phyloP scores from a whole-genome alignment of 176 grass and related monocot genomes.

The Oryza rufipogon region DNA sequence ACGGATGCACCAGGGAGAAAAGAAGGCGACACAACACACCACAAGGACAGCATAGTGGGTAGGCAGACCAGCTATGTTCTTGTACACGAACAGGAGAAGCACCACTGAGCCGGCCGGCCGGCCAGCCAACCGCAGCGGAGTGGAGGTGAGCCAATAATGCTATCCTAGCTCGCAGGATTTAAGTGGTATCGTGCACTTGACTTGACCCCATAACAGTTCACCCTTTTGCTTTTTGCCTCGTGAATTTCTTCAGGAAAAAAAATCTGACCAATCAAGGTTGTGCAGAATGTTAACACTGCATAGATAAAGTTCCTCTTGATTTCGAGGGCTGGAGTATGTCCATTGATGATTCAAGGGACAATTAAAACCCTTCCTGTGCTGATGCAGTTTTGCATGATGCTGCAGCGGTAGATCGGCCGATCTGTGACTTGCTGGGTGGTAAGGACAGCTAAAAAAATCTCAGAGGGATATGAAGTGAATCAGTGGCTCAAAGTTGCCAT shows the following conservation, averaged over 20 bases:
- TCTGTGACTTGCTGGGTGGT: neutral
- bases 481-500: neutral
- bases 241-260: neutral
- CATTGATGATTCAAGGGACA: no score
- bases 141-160: constrained; percentile 18
- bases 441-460: neutral
- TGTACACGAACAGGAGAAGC: constrained; percentile 24
- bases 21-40: neutral
- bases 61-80: constrained; percentile 4
- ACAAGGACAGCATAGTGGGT: neutral
- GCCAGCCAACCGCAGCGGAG: neutral
- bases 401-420: neutral
- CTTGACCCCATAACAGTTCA: neutral
- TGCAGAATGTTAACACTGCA: neutral
- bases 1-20: neutral
- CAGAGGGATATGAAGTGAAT: neutral
- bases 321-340: no score
- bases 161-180: neutral
- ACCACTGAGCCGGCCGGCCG: neutral
- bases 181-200: neutral
- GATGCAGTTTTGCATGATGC: no score
- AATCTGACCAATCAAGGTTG: neutral
- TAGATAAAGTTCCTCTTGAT: no score
- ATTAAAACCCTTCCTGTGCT: no score
- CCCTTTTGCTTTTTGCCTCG: neutral